These are phyloP conservation scores for Phytophthora aleatoria DNA, from an alignment of 352 stramenopile genomes.

Conservation along the genomic window DNA sequence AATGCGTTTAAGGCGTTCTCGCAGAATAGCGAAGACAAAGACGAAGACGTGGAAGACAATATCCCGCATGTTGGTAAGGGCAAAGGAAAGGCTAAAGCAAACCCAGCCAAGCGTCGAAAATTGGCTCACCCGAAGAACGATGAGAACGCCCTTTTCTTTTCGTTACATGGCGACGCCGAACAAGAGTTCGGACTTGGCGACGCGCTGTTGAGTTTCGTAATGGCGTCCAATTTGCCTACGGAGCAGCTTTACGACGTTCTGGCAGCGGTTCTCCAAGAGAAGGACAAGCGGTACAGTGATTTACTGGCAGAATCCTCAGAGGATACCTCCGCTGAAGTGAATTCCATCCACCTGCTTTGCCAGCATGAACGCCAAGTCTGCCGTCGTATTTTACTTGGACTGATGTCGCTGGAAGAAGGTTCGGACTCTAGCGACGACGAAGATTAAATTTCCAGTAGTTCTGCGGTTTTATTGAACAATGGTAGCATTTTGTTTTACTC, in stretches of 20 bases:
- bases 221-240: slow-evolving; percentile 51
- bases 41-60: slow-evolving; percentile 27
- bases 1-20: slow-evolving; percentile 36
- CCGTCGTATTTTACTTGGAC: slow-evolving; percentile 62
- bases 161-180: slow-evolving; percentile 51
- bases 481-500: background rate
- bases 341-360: slow-evolving; percentile 36
- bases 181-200: slow-evolving; percentile 68
- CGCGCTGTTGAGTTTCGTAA: slow-evolving; percentile 67
- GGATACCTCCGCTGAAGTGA: slow-evolving; percentile 10
- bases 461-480: background rate
- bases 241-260: slow-evolving; percentile 73
- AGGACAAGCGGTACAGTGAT: slow-evolving; percentile 70
- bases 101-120: slow-evolving; percentile 55
- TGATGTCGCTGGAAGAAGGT: slow-evolving; percentile 67
- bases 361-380: slow-evolving; percentile 61
- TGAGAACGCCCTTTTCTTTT: slow-evolving; percentile 50
- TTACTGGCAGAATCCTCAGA: slow-evolving; percentile 37
- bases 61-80: slow-evolving; percentile 5
- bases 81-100: slow-evolving; percentile 33
- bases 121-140: slow-evolving; percentile 33
- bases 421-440: slow-evolving; percentile 50
- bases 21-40: slow-evolving; percentile 33
- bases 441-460: slow-evolving; percentile 14
- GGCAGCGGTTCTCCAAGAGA: slow-evolving; percentile 58